phyloP scores from a whole-genome alignment of 208 protist species.

The Blastocrithidia nonstop region DNA sequence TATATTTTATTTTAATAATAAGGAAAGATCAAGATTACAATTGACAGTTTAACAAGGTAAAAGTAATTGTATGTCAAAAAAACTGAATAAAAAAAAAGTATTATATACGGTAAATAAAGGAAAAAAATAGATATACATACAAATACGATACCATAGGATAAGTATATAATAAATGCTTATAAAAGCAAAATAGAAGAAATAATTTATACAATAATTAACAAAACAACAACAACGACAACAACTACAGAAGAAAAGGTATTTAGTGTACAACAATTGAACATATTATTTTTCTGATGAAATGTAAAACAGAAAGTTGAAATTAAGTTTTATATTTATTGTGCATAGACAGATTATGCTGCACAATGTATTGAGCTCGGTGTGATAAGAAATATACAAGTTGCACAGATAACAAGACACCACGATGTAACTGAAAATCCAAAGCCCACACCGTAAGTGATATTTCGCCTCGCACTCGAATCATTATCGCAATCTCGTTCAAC shows the following conservation, averaged over 20 bases:
- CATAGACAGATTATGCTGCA: too few relatives aligned
- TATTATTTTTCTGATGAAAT: too few relatives aligned
- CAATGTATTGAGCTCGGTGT: too few relatives aligned
- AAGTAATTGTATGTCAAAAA: neutral
- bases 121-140: neutral
- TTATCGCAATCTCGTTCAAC: constrained; percentile 9
- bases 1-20: too few relatives aligned
- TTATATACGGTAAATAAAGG: neutral
- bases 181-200: constrained; percentile 2
- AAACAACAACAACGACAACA: too few relatives aligned
- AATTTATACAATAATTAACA: constrained; percentile 4
- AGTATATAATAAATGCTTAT: constrained; percentile 6
- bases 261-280: neutral
- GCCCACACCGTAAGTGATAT: constrained; percentile 31
- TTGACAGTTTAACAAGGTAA: neutral
- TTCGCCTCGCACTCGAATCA: neutral
- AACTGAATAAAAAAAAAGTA: constrained; percentile 1
- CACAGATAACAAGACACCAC: constrained; percentile 35
- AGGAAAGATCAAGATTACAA: neutral
- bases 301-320: neutral
- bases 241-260: neutral
- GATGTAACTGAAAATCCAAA: constrained; percentile 40
- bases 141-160: neutral
- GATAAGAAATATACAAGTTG: too few relatives aligned
- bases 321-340: constrained; percentile 2